Percentiles rank a stretch among this genome's conserved stretches.
Conservation (phyloP, 2,329 filamentous ascomycete genomes). For the Trichophaea hybrida region DNA sequence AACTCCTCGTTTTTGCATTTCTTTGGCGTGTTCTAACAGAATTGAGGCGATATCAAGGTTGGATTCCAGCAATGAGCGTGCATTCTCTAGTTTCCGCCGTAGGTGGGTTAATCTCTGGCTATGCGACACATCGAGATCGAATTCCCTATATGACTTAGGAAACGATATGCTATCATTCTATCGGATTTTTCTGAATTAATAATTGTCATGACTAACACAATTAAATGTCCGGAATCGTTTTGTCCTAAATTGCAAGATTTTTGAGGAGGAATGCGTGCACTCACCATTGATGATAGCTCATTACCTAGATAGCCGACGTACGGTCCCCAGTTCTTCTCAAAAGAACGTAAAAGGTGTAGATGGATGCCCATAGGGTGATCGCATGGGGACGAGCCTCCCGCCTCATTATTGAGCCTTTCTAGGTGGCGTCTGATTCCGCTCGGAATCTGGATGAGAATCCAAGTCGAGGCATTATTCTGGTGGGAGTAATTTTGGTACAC, state of each 20-base stretch:
- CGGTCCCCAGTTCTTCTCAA: conserved; percentile 1
- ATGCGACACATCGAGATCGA: neutral
- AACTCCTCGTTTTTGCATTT: neutral
- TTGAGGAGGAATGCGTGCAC: neutral
- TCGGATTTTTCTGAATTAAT: neutral
- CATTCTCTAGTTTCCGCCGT: neutral
- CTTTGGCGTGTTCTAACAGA: neutral
- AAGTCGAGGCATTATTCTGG: neutral
- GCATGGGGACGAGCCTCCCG: neutral
- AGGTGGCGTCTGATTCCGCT: neutral
- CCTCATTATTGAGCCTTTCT: neutral
- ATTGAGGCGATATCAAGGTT: neutral
- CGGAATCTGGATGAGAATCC: conserved; percentile 1
- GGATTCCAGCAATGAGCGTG: neutral
- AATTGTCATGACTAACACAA: neutral
- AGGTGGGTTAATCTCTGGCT: neutral
- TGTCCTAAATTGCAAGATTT: neutral
- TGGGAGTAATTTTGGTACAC: conserved; percentile 1
- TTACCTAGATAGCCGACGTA: neutral
- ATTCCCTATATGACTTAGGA: neutral
- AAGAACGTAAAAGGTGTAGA: neutral
- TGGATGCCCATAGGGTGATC: conserved; percentile 3
- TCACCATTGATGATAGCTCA: neutral
- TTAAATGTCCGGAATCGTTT: neutral
- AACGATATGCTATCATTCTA: neutral